A percentile compares a stretch with the other conserved stretches of the same genome.
Conservation (phyloP, 305 asterid genomes). For the Withania somnifera region DNA sequence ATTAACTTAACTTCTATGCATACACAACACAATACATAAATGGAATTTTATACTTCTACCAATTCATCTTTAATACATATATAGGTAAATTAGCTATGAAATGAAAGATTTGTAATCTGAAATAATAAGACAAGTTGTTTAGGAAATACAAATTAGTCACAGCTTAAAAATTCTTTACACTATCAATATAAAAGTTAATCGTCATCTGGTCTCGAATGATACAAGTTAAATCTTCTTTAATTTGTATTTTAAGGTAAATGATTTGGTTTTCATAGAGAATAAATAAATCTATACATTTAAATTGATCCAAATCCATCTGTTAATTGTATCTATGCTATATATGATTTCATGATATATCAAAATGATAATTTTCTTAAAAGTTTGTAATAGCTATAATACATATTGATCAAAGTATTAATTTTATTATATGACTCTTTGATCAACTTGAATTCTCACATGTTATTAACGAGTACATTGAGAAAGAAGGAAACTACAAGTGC, state of each 20-base stretch:
- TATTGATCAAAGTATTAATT: not conserved
- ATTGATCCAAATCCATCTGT: not conserved
- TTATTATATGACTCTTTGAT: not conserved
- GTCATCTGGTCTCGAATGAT: not conserved
- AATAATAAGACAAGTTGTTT: not conserved
- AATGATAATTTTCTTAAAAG: not conserved
- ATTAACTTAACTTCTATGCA: not conserved
- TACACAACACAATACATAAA: not conserved
- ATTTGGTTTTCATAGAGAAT: not conserved
- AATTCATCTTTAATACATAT: not conserved
- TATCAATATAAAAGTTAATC: not conserved
- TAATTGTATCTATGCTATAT: not conserved
- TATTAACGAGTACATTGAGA: not conserved
- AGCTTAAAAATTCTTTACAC: not conserved
- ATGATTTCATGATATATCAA: not conserved
- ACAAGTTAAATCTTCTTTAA: not conserved
- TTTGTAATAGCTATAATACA: too few relatives aligned
- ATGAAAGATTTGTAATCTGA: not conserved
- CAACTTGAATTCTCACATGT: not conserved
- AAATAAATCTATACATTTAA: not conserved
- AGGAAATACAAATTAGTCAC: too few relatives aligned
- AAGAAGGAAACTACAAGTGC: not conserved
- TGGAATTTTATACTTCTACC: too few relatives aligned
- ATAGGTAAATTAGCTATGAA: not conserved
- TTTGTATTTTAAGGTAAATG: too few relatives aligned